These are phyloP conservation scores for Thalassiosira livingstoniorum DNA, from an alignment of 352 stramenopile species.

Conservation along the genomic window DNA sequence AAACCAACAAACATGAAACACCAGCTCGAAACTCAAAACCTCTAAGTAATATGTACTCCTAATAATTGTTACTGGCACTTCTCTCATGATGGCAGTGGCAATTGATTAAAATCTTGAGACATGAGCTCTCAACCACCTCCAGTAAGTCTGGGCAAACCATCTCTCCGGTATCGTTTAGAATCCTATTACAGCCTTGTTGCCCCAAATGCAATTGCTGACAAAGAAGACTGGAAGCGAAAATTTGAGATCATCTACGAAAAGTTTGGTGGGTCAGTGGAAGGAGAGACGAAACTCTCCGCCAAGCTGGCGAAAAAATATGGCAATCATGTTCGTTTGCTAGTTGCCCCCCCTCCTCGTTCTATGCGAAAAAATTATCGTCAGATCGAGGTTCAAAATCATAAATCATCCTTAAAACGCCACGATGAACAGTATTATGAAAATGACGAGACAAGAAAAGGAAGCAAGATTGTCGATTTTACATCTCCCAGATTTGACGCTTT, in stretches of 20 bases:
- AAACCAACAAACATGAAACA: no score
- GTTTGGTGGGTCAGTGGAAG: slow-evolving; percentile 72
- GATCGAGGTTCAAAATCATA: no score
- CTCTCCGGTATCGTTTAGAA: slow-evolving; percentile 72
- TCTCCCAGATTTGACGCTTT: slow-evolving; percentile 72
- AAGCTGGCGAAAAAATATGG: slow-evolving; percentile 84
- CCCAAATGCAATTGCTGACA: slow-evolving; percentile 64
- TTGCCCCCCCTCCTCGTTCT: slow-evolving; percentile 58
- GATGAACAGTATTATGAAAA: slow-evolving; percentile 71
- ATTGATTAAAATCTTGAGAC: no score
- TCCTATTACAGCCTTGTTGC: slow-evolving; percentile 82
- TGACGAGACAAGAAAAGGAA: slow-evolving; percentile 43
- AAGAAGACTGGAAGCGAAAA: slow-evolving; percentile 64
- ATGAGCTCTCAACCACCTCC: slow-evolving; percentile 41
- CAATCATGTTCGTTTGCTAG: slow-evolving; percentile 59
- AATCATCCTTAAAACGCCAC: slow-evolving; percentile 18
- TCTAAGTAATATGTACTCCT: no score
- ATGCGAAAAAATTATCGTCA: slow-evolving; percentile 6
- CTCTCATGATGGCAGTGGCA: no score
- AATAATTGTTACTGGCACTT: no score
- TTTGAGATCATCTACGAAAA: slow-evolving; percentile 83
- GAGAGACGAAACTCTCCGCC: slow-evolving; percentile 68
- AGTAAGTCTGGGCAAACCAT: slow-evolving; percentile 70
- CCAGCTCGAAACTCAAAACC: no score
- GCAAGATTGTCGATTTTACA: slow-evolving; percentile 69